phyloP scores from a whole-genome alignment of 2,329 filamentous ascomycete species.

The Pseudopyrenochaeta lycopersici region DNA sequence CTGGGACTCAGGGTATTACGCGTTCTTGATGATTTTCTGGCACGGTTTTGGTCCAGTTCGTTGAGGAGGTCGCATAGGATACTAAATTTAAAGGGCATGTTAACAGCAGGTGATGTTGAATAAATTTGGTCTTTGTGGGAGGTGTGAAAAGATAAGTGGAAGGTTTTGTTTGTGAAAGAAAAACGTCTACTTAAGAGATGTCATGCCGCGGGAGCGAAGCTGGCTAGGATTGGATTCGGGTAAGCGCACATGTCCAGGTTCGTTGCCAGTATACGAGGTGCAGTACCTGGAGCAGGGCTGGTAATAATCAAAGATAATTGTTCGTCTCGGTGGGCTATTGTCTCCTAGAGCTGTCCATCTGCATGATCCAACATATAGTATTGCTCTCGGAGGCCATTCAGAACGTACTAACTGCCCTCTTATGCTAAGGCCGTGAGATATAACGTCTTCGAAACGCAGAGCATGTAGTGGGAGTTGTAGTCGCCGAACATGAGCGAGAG shows the following conservation, averaged over 20 bases:
- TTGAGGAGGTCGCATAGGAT: no score
- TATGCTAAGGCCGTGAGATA: neutral
- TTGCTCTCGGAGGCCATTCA: neutral
- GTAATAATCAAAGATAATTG: no score
- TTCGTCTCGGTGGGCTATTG: no score
- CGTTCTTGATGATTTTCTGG: no score
- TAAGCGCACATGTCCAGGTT: neutral
- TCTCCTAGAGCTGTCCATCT: no score
- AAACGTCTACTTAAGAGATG: neutral
- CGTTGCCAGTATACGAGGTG: no score
- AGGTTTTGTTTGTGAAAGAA: neutral
- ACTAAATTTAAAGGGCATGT: neutral
- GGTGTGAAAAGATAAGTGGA: neutral
- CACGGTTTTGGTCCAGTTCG: no score
- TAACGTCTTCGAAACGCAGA: neutral
- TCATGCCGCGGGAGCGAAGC: neutral
- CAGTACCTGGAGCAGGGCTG: no score
- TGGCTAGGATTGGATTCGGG: neutral
- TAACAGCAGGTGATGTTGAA: neutral
- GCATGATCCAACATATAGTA: neutral
- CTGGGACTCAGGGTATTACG: no score
- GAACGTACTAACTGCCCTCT: neutral
- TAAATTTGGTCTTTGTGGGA: neutral
- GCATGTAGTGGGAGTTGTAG: neutral
- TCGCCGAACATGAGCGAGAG: neutral